phyloP scores from a whole-genome alignment of 1,139 yeast species.

The Keqinozyma sinolaborantium region DNA sequence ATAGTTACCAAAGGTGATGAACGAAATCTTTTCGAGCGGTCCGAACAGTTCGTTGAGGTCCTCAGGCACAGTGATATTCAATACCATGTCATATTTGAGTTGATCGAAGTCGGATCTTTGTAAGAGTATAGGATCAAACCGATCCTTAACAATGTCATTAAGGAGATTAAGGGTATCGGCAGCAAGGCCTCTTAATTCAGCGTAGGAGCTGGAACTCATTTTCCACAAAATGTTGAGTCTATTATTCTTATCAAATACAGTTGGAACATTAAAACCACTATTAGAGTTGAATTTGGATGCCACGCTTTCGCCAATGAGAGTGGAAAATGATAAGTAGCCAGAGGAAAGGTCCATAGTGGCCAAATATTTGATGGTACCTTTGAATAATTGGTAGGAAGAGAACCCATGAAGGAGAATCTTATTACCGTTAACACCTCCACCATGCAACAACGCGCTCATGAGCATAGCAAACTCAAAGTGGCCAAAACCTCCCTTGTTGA shows the following conservation, averaged over 20 bases:
- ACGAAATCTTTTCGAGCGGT: conserved; percentile 71
- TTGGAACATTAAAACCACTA: conserved; percentile 66
- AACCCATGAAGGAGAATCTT: conserved; percentile 80
- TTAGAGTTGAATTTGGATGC: conserved; percentile 49
- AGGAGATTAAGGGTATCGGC: conserved; percentile 62
- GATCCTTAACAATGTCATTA: conserved; percentile 77
- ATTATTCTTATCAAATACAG: conserved; percentile 71
- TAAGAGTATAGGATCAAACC: conserved; percentile 82
- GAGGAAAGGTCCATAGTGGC: conserved; percentile 70
- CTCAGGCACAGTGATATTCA: conserved; percentile 46
- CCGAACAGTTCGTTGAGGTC: conserved; percentile 48
- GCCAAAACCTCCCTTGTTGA: conserved; percentile 80
- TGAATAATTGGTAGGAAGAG: conserved; percentile 88
- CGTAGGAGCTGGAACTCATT: conserved; percentile 69
- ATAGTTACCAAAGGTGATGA: conserved; percentile 66
- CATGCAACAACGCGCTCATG: conserved; percentile 77
- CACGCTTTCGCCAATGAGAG: conserved; percentile 47
- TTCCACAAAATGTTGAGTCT: conserved; percentile 80
- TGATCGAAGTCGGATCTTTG: conserved; percentile 54
- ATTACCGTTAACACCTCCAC: conserved; percentile 78
- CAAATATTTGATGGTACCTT: conserved; percentile 76
- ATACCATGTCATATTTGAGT: conserved; percentile 63
- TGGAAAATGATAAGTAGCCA: conserved; percentile 67
- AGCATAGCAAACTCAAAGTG: conserved; percentile 83
- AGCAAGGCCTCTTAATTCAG: conserved; percentile 62